A percentile compares a stretch with the other conserved stretches of the same genome.
Evolutionary conservation across 768 basidiomycete species (phyloP).

Genomic region (Suillus subalutaceus): DNA sequence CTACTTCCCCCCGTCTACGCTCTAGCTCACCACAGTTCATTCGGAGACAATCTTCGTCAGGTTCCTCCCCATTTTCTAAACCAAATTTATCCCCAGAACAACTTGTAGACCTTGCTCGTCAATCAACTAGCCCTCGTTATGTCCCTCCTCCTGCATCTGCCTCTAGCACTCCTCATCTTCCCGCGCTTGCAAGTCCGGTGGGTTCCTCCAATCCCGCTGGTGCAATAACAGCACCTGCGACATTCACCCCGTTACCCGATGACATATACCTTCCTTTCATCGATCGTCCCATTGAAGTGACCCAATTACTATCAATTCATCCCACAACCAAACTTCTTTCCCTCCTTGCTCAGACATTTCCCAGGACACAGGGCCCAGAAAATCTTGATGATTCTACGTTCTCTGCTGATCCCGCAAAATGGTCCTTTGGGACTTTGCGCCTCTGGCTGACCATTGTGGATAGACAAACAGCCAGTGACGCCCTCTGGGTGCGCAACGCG

Average conservation of each 20-base stretch:
- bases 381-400: constrained; percentile 33
- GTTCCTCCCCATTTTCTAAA: constrained; percentile 40
- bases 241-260: constrained; percentile 75
- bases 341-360: constrained; percentile 74
- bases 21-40: constrained; percentile 44
- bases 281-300: constrained; percentile 78
- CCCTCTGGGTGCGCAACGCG: constrained; percentile 70
- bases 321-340: constrained; percentile 74
- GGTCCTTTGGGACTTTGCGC: constrained; percentile 74
- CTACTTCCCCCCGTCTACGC: constrained; percentile 48
- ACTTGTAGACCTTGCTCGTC: constrained; percentile 71
- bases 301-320: constrained; percentile 61
- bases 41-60: constrained; percentile 35
- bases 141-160: constrained; percentile 24
- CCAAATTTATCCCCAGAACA: constrained; percentile 71
- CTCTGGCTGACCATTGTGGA: constrained; percentile 67
- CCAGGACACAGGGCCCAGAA: constrained; percentile 32
- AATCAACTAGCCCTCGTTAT: constrained; percentile 50
- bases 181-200: constrained; percentile 15
- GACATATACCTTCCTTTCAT: constrained; percentile 86
- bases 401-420: constrained; percentile 61
- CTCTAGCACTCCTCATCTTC: constrained; percentile 18
- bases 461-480: constrained; percentile 66
- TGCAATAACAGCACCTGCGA: constrained; percentile 44
- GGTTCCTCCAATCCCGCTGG: constrained; percentile 6